Evolutionary conservation across 108 stramenopile species (phyloP), one percentile per base, ranked within the genome.

Genomic region (Nannochloropsis gaditana): DNA sequence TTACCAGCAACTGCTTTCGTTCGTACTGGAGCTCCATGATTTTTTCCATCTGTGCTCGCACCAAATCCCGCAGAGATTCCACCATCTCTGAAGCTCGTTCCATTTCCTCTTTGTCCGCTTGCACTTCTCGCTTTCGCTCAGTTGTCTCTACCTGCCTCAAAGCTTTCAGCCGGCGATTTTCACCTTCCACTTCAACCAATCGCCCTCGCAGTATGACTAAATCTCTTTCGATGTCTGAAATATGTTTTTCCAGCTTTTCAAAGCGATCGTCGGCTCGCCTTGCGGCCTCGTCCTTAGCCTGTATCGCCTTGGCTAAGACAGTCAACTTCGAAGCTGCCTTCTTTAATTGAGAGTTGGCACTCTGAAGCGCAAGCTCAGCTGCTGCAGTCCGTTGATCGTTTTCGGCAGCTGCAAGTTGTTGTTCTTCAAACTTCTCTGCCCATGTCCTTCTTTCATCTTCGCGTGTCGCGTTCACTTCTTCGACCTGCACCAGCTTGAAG

Each of bases 181-280:
- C 59, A n/a, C 59, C 59, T n/a, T 73, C 59, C 3, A n/a, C 8
- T n/a, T 73, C 59, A n/a, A n/a, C 6, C 15, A 73, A n/a, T n/a
- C 59, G 59, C n/a, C 59, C 59, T n/a, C 59, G 59, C 15, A 73
- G 59, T n/a, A 73, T 73, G 19, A n/a, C 59, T n/a, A 73, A n/a
- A 15, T 73, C 59, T n/a, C n/a, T 73, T n/a, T 73, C 59, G 19
- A 73, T 8, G 19, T 3, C 59, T 8, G 19, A 15, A n/a, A 73
- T n/a, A 73, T 73, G 59, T n/a, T n/a, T n/a, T n/a, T 73, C 59
- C 59, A 73, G 59, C 59, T 73, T 73, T 15, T n/a, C 19, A n/a
- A 73, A 6, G 15, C 59, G 59, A 73, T 15, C 59, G 19, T 73
- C n/a, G 8, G 4, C 59, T 6, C 4, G 19, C 8, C 59, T 73